Evolutionary conservation across 192 early-diverging fungal species (phyloP).

Genomic region (Mortierella alpina): DNA sequence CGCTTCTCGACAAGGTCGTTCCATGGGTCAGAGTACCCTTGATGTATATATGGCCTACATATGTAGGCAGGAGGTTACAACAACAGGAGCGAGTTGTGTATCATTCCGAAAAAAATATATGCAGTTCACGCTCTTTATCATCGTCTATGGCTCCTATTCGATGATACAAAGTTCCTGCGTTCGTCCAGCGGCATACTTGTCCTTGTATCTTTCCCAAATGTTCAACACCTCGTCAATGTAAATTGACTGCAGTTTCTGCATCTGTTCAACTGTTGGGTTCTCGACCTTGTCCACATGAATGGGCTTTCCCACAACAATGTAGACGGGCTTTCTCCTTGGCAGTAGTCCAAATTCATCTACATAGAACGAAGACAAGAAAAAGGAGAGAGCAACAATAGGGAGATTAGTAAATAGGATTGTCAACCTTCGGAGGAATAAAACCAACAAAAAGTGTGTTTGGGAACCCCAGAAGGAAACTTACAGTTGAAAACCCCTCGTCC

Average conservation of each 20-base stretch:
- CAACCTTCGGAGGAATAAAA: slow-evolving; percentile 8
- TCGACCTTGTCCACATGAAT: slow-evolving; percentile 64
- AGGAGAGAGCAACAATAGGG: slow-evolving; percentile 17
- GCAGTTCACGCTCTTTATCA: neutral
- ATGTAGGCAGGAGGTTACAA: no score
- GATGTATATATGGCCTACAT: neutral
- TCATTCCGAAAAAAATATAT: neutral
- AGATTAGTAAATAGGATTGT: neutral
- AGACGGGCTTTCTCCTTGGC: slow-evolving; percentile 61
- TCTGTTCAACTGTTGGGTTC: slow-evolving; percentile 68
- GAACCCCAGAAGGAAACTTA: slow-evolving; percentile 48
- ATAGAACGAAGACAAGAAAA: slow-evolving; percentile 3
- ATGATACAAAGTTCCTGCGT: slow-evolving; percentile 71
- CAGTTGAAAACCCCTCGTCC: slow-evolving; percentile 90
- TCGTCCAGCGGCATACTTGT: slow-evolving; percentile 71
- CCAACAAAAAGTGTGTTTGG: neutral
- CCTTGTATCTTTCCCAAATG: slow-evolving; percentile 77
- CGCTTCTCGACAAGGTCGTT: slow-evolving; percentile 10
- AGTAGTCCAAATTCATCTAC: slow-evolving; percentile 60
- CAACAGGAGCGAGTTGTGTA: no score
- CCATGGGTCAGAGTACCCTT: slow-evolving; percentile 5
- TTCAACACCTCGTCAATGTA: slow-evolving; percentile 72
- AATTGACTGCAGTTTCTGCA: slow-evolving; percentile 67
- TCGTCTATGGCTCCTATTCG: slow-evolving; percentile 55
- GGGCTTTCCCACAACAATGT: slow-evolving; percentile 69